Percentiles rank a stretch among this genome's conserved stretches.
These are phyloP conservation scores for Penicillium frequentans DNA, from an alignment of 2,329 filamentous ascomycete genomes.

Conservation along the genomic window DNA sequence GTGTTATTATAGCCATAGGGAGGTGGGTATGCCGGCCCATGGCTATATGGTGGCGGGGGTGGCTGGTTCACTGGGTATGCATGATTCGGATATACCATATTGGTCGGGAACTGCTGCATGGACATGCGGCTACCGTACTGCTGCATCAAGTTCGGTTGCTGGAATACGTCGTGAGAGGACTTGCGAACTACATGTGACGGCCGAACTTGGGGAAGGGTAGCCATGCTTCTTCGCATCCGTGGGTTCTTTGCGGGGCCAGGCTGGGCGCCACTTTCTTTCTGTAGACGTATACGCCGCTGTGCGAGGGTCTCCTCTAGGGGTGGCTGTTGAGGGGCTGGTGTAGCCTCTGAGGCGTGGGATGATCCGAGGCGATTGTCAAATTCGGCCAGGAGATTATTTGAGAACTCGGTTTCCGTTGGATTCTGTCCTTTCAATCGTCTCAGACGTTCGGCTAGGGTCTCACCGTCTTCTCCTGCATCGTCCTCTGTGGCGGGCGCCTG, in stretches of 20 bases:
- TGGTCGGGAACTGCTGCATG: slow-evolving; percentile 29
- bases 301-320: slow-evolving; percentile 47
- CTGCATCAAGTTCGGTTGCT: slow-evolving; percentile 15
- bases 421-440: slow-evolving; percentile 41
- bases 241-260: slow-evolving; percentile 23
- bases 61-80: slow-evolving; percentile 21
- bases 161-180: slow-evolving; percentile 24
- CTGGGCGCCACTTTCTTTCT: slow-evolving; percentile 38
- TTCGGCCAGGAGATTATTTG: slow-evolving; percentile 44
- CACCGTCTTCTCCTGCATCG: slow-evolving; percentile 25
- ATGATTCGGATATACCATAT: slow-evolving; percentile 18
- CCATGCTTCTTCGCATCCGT: slow-evolving; percentile 47
- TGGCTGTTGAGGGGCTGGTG: slow-evolving; percentile 18
- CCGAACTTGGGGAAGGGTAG: slow-evolving; percentile 54
- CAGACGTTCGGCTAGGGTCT: slow-evolving; percentile 48
- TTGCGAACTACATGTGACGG: slow-evolving; percentile 40
- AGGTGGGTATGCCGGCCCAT: slow-evolving; percentile 24
- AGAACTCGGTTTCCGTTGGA: slow-evolving; percentile 42
- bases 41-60: slow-evolving; percentile 23
- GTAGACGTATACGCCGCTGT: slow-evolving; percentile 47
- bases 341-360: background rate
- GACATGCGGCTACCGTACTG: slow-evolving; percentile 30
- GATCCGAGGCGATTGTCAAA: slow-evolving; percentile 27
- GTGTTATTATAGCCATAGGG: slow-evolving; percentile 28
- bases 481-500: background rate